Base-by-base conservation (phyloP, 208 protist species). In the Acanthamoeba sp. region DNA sequence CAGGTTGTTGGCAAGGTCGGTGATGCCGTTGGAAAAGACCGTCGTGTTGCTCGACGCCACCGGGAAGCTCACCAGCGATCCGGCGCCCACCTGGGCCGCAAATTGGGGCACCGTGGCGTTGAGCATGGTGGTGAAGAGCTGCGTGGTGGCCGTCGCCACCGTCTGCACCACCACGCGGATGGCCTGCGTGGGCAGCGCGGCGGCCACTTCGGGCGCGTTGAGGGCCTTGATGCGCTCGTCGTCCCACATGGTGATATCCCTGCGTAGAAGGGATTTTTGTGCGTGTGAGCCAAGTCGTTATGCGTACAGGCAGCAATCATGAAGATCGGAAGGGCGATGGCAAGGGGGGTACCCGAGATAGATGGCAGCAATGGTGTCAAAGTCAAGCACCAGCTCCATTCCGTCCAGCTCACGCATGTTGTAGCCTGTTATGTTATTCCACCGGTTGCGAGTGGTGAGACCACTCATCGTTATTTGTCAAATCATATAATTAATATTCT, bases 231-330 rank as follows among this genome's bases (percentile, higher is more conserved):
- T 73, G 64, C 64, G 64, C 64, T 4, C 32, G 10, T 73, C 64
- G 64, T 73, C 12, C 64, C 64, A 73, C 64, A 73, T 73, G 10
- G 64, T 73, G 64, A 73, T 73, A 6, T 73, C 64, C 32, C 55
- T 62, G 16, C 14, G 55, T 9, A 6, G 12, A 50, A 50, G 18
- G 18, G 45, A 1, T 1, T 50, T 14, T 50, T 14, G 45, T 14
- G 18, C 45, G 5, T 6, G 12, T 14, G 5, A 50, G 42, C 6
- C 45, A 50, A 50, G 42, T 10, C 5, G 45, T 50, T 7, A 7
- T 50, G 45, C 45, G 45, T 50, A 14, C 45, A n/a, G n/a, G n/a
- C n/a, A n/a, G n/a, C n/a, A n/a, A n/a, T n/a, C n/a, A 55, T 55
- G 48, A 55, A 16, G 10, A 20, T 55, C 48, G 10, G 48, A 6